Conservation (phyloP, 345 rosid species). For the Raphanus sativus region DNA sequence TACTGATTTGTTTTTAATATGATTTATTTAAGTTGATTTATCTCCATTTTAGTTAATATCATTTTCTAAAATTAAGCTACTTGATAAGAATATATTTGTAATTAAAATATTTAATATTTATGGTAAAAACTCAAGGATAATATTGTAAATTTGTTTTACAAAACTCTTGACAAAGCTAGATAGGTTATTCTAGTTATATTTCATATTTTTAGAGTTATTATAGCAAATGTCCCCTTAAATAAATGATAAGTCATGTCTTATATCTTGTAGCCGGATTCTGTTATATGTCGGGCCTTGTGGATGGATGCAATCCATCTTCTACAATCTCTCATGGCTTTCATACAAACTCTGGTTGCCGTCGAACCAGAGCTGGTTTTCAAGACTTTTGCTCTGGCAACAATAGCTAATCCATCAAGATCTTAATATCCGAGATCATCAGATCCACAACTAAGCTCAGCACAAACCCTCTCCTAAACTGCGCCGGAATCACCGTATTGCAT, state of each 20-base stretch:
- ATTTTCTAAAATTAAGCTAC: background rate
- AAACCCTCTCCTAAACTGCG: constrained; percentile 78
- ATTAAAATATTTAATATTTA: no score
- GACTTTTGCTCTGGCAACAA: background rate
- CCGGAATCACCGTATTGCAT: constrained; percentile 83
- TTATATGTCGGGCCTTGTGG: no score
- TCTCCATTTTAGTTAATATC: no score
- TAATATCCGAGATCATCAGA: constrained; percentile 61
- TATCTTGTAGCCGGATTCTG: no score
- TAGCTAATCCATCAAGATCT: constrained; percentile 74
- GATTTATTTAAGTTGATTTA: background rate
- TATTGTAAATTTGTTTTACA: background rate
- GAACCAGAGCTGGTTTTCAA: constrained; percentile 69
- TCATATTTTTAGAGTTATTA: no score
- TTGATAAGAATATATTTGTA: background rate
- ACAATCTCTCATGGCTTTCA: constrained; percentile 43
- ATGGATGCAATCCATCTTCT: no score
- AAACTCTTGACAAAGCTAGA: background rate
- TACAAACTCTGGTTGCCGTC: constrained; percentile 43
- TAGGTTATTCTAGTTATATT: background rate
- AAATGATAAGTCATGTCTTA: no score
- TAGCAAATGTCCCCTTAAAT: no score
- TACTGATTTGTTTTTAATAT: background rate
- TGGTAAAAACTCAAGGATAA: background rate
- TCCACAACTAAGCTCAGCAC: constrained; percentile 60